Conservation (phyloP, 2,329 filamentous ascomycete species). For the Fragosphaeria purpurea region DNA sequence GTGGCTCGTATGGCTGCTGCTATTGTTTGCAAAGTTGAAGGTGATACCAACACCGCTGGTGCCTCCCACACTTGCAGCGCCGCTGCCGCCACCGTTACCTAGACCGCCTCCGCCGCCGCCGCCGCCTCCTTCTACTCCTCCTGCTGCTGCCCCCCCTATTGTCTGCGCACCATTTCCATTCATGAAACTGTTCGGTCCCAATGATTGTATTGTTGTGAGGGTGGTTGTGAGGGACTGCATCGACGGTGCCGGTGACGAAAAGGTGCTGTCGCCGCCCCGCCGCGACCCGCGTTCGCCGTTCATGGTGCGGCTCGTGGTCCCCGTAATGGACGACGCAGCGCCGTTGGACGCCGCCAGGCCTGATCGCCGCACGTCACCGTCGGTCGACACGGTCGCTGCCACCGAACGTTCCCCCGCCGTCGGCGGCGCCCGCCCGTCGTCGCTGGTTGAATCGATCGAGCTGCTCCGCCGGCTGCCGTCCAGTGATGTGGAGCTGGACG, state of each 20-base stretch:
- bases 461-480: constrained; percentile 39
- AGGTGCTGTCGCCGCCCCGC: constrained; percentile 65
- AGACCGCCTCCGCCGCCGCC: constrained; percentile 23
- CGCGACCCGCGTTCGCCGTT: constrained; percentile 50
- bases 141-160: constrained; percentile 6
- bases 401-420: constrained; percentile 61
- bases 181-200: constrained; percentile 44
- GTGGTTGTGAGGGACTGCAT: constrained; percentile 74
- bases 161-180: constrained; percentile 7
- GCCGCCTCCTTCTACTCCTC: constrained; percentile 31
- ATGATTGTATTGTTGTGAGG: constrained; percentile 74
- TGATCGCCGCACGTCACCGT: constrained; percentile 65
- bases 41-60: constrained; percentile 3
- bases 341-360: constrained; percentile 67
- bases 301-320: constrained; percentile 65
- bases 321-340: constrained; percentile 50
- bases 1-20: constrained; percentile 35
- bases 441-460: constrained; percentile 51
- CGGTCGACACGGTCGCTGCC: constrained; percentile 75
- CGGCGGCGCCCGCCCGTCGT: constrained; percentile 47
- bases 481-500: constrained; percentile 42
- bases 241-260: constrained; percentile 73
- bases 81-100: constrained; percentile 23
- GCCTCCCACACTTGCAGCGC: constrained; percentile 8
- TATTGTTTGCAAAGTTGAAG: constrained; percentile 20